Conservation (phyloP, 1,284 basidiomycete genomes). For the Sanghuangporus weigelae region DNA sequence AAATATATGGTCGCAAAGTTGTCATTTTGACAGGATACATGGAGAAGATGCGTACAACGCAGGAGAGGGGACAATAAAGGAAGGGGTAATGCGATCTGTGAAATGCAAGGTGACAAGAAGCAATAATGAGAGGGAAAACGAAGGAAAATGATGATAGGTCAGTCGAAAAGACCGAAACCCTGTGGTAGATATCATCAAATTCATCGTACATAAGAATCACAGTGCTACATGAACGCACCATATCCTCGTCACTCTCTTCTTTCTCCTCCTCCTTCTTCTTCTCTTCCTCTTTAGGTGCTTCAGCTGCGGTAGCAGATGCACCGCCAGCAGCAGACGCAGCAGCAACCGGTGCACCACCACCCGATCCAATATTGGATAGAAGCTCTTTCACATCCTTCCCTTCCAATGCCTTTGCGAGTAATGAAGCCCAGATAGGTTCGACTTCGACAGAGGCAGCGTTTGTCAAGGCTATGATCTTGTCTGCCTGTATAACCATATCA, state of each 20-base stretch:
- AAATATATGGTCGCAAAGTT: not conserved
- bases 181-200: slow-evolving; percentile 24
- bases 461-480: slow-evolving; percentile 87
- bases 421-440: slow-evolving; percentile 96
- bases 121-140: not conserved
- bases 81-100: not conserved
- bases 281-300: slow-evolving; percentile 63
- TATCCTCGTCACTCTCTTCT: slow-evolving; percentile 88
- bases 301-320: slow-evolving; percentile 54
- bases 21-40: not conserved
- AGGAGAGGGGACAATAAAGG: not conserved
- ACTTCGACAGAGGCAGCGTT: slow-evolving; percentile 81
- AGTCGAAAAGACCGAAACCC: slow-evolving; percentile 85
- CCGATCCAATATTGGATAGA: slow-evolving; percentile 85
- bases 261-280: slow-evolving; percentile 78
- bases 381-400: slow-evolving; percentile 97
- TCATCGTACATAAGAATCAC: slow-evolving; percentile 1
- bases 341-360: slow-evolving; percentile 64
- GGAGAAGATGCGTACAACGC: not conserved
- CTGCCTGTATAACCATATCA: slow-evolving; percentile 50
- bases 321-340: slow-evolving; percentile 55
- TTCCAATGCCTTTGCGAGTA: slow-evolving; percentile 96
- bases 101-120: not conserved
- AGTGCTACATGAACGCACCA: slow-evolving; percentile 51
- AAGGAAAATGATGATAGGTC: slow-evolving; percentile 1